Evolutionary conservation across 306 rosid species (phyloP).

Genomic region (Medicago ruthenica): DNA sequence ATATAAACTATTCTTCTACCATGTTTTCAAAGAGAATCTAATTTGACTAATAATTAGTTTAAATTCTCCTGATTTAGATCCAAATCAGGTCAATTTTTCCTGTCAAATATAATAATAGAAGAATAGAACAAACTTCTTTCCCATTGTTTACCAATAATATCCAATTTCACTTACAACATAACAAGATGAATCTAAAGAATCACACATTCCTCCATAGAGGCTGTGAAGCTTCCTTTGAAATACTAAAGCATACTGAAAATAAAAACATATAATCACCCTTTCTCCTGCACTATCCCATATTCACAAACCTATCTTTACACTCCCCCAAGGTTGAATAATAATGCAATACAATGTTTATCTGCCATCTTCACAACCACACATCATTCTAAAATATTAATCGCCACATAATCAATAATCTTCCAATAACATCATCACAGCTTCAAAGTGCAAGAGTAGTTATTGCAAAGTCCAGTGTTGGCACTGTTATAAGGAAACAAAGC

Average conservation of each 20-base stretch:
- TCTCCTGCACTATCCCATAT: conserved; percentile 22
- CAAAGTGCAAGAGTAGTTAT: conserved; percentile 66
- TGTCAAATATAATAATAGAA: background rate
- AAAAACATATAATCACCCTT: conserved; percentile 21
- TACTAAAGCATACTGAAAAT: background rate
- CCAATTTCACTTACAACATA: conserved; percentile 17
- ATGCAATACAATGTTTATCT: conserved; percentile 14
- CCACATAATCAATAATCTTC: conserved; percentile 10
- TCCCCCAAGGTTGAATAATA: background rate
- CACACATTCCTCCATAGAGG: conserved; percentile 15
- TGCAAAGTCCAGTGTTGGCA: conserved; percentile 68
- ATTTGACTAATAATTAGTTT: background rate
- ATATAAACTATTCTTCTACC: no score
- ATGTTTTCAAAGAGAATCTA: background rate
- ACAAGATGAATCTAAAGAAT: conserved; percentile 7
- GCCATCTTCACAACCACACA: conserved; percentile 12
- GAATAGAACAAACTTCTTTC: background rate
- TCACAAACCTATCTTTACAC: conserved; percentile 33
- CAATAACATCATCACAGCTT: conserved; percentile 14
- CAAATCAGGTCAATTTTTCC: background rate
- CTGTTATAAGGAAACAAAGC: conserved; percentile 75
- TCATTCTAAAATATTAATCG: background rate
- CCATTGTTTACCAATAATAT: conserved; percentile 2
- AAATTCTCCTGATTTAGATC: background rate
- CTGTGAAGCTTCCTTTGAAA: conserved; percentile 16